phyloP scores from a whole-genome alignment of 192 early-diverging fungal genomes.

The Backusella psychrophila region DNA sequence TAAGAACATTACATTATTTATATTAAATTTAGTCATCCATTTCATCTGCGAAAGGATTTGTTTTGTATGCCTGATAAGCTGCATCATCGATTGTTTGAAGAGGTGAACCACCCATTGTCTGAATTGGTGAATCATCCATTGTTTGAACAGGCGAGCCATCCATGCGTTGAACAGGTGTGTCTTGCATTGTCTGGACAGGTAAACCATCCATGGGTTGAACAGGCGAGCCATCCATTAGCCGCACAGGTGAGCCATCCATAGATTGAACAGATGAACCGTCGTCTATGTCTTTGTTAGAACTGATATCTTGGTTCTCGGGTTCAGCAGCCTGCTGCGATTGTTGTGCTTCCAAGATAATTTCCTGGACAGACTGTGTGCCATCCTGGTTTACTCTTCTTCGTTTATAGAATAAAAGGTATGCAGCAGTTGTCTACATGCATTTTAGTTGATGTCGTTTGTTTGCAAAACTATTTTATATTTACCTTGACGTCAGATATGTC shows the following conservation, averaged over 20 bases:
- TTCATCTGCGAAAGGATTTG: background rate
- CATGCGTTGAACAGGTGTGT: too few species aligned
- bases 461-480: background rate
- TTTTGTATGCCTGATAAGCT: background rate
- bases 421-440: slow-evolving; percentile 45
- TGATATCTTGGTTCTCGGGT: background rate
- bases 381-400: slow-evolving; percentile 33
- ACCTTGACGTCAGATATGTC: slow-evolving; percentile 31
- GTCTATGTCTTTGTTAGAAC: background rate
- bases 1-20: too few species aligned
- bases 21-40: background rate
- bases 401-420: slow-evolving; percentile 63
- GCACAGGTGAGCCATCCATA: background rate
- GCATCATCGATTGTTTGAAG: too few species aligned
- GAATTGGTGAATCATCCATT: too few species aligned
- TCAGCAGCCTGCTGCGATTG: slow-evolving; percentile 16
- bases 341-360: slow-evolving; percentile 12
- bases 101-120: too few species aligned
- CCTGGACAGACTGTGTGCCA: background rate
- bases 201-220: too few species aligned
- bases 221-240: too few species aligned
- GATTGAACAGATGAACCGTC: background rate
- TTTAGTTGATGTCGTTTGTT: background rate
- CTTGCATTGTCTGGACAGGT: too few species aligned
- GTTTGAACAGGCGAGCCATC: too few species aligned